A percentile compares a stretch with the other conserved stretches of the same genome.
Evolutionary conservation across 225 moss, liverwort and hornwort species (phyloP).

Genomic region (Pseudoscleropodium purum): DNA sequence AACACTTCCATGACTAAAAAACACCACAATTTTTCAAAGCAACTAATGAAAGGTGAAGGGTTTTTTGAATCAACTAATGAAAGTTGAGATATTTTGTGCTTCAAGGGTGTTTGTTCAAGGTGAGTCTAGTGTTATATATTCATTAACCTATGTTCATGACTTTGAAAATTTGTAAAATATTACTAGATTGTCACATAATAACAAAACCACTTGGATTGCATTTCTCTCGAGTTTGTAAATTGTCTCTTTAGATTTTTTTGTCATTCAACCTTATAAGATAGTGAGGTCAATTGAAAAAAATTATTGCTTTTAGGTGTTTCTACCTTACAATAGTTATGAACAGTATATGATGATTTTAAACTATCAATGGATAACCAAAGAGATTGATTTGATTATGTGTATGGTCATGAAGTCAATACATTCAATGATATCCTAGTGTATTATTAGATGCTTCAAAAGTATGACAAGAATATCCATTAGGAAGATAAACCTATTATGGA

Average conservation of each 20-base stretch:
- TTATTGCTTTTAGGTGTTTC: neutral
- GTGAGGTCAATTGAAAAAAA: neutral
- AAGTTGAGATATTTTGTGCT: neutral
- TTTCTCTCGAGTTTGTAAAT: neutral
- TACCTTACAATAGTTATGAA: neutral
- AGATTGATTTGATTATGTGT: neutral
- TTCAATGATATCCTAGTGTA: neutral
- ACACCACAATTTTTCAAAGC: neutral
- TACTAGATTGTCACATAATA: accelerated
- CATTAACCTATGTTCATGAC: neutral
- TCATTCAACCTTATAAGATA: neutral
- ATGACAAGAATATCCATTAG: neutral
- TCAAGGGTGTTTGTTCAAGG: neutral
- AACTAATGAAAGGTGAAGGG: neutral
- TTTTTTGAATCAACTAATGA: neutral
- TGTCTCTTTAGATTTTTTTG: neutral
- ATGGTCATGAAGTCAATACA: neutral
- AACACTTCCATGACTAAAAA: neutral
- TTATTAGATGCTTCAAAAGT: neutral
- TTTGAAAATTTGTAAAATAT: neutral
- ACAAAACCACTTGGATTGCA: neutral
- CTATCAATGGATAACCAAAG: neutral
- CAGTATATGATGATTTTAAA: neutral
- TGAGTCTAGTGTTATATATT: neutral
- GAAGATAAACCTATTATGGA: neutral